Evolutionary conservation across 148 eudicot species (phyloP), one percentile per base, ranked within the genome.

Genomic region (Rhododendron henanense): DNA sequence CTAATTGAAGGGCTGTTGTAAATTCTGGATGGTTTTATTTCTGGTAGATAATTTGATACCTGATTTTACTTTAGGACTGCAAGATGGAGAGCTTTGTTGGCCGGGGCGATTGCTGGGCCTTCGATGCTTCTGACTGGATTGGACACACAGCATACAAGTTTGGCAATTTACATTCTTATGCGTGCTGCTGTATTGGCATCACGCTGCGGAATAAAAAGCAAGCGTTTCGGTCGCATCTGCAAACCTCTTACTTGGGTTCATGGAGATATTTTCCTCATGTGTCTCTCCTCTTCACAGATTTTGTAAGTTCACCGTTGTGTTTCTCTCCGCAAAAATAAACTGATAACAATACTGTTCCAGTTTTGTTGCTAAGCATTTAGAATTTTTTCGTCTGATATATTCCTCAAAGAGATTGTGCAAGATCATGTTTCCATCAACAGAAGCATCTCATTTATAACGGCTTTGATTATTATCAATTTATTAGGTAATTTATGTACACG

Each of bases 151-250:
- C 99, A 97, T 84, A 94, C 92, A 69, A 95, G 99, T 89, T 89
- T 97, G 92, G 96, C 99, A 5, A 90, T 97, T 53, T 97, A 97
- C 91, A 97, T 97, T 48, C 92, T 97, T 79, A 95, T 95, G 98
- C 94, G 99, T 84, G 99, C 99, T 81, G 94, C 95, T 87, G 99
- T 97, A 15, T 89, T 97, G 92, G 99, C 99, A 77, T 95, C 99
- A 33, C 98, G 99, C 16, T 97, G 99, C 90, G 99, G 99, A 75
- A 97, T 97, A 45, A 97, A 97, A 83, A 97, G 99, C 94, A 91
- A 93, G 88, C 90, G 94, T 82, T 95, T 97, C 85, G 98, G 98
- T 87, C 90, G 65, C 83, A 87, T 97, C 69, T 97, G 98, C 88
- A 95, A 93, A 85, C 99, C 99, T 85, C 91, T 96, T 31, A 94